phyloP scores from a whole-genome alignment of 352 stramenopile species.

The Aphanomyces stellatus region DNA sequence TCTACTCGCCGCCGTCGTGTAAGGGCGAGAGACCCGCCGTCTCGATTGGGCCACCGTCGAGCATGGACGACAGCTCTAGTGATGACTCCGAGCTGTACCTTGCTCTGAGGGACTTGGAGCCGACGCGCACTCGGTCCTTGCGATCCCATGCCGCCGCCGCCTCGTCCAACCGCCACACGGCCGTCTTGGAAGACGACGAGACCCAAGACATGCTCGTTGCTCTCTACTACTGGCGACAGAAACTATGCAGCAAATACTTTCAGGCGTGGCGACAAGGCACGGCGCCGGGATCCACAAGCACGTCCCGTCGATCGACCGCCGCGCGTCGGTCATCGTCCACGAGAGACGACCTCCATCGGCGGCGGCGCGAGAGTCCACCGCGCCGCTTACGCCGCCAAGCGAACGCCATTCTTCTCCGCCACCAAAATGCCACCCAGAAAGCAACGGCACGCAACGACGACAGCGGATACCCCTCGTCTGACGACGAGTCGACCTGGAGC shows the following conservation, averaged over 20 bases:
- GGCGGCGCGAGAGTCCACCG: background rate
- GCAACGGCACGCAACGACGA: background rate
- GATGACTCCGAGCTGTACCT: constrained; percentile 9
- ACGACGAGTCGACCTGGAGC: background rate
- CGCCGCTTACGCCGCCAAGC: background rate
- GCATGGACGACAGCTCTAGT: constrained; percentile 1
- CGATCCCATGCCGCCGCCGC: too few species aligned
- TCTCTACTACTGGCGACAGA: constrained; percentile 15
- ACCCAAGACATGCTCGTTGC: constrained; percentile 4
- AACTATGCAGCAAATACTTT: background rate
- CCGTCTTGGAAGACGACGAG: background rate
- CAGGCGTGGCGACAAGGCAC: background rate
- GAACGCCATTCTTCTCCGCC: background rate
- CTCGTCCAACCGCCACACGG: too few species aligned
- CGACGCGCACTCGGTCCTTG: background rate
- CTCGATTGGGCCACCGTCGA: too few species aligned
- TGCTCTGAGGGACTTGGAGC: background rate
- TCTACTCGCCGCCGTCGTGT: too few species aligned
- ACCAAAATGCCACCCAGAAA: background rate
- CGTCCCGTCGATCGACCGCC: background rate
- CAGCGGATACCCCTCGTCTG: background rate
- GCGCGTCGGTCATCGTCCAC: background rate
- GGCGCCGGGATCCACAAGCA: background rate
- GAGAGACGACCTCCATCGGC: background rate
- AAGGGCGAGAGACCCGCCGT: too few species aligned